phyloP scores from a whole-genome alignment of 2,329 filamentous ascomycete species.

The Amylocarpus encephaloides region DNA sequence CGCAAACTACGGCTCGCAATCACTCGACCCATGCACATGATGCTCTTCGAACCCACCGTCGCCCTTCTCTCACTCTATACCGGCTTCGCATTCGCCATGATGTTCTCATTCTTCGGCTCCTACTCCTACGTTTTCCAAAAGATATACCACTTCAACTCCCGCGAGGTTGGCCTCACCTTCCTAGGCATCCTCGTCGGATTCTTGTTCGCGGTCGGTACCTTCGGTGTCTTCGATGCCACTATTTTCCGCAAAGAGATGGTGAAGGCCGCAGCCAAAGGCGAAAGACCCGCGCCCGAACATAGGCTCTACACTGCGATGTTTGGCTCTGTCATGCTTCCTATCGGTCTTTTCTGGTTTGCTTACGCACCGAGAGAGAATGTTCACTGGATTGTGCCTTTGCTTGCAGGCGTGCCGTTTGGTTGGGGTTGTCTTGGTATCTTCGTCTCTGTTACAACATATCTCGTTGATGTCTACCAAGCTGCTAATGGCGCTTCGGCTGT shows the following conservation, averaged over 20 bases:
- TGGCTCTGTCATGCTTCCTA: slow-evolving; percentile 23
- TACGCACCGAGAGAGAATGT: slow-evolving; percentile 21
- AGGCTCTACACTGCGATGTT: slow-evolving; percentile 54
- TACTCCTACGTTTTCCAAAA: slow-evolving; percentile 44
- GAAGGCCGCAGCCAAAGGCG: slow-evolving; percentile 2
- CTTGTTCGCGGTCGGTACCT: slow-evolving; percentile 28
- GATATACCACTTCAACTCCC: slow-evolving; percentile 40
- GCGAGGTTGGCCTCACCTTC: slow-evolving; percentile 23
- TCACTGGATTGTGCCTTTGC: slow-evolving; percentile 27
- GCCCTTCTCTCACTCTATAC: slow-evolving; percentile 43
- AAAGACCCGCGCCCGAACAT: slow-evolving; percentile 45
- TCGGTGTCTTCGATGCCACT: slow-evolving; percentile 45
- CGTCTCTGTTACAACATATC: slow-evolving; percentile 24
- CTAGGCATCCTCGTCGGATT: slow-evolving; percentile 24
- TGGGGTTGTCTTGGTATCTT: slow-evolving; percentile 56
- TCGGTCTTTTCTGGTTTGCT: slow-evolving; percentile 31
- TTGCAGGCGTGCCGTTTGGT: slow-evolving; percentile 39
- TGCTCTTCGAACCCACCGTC: slow-evolving; percentile 53
- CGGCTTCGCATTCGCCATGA: slow-evolving; percentile 45
- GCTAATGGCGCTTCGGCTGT: slow-evolving; percentile 23
- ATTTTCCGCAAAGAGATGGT: slow-evolving; percentile 37
- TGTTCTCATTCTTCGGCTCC: slow-evolving; percentile 49
- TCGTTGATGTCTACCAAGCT: slow-evolving; percentile 24
- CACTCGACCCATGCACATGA: slow-evolving; percentile 49
- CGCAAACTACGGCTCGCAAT: slow-evolving; percentile 22